Percentiles rank a stretch among this genome's conserved stretches.
These are phyloP conservation scores for Coprinopsis cinerea DNA, from an alignment of 768 basidiomycete species.

Conservation along the genomic window DNA sequence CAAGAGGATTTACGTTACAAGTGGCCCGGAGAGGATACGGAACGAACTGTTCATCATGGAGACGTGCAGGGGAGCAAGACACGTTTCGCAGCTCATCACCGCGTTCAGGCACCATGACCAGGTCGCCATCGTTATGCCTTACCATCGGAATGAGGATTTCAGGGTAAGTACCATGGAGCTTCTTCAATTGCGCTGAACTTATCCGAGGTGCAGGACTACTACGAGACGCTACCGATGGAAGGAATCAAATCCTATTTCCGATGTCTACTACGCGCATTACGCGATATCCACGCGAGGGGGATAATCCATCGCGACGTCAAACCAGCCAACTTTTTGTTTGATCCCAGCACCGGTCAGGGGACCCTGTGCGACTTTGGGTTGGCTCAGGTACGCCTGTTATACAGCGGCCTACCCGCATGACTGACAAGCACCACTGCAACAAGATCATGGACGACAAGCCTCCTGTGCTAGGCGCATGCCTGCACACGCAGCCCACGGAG, in stretches of 20 bases:
- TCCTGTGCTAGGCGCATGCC: conserved; percentile 52
- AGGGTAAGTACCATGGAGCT: conserved; percentile 58
- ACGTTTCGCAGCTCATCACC: conserved; percentile 89
- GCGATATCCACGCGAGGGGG: conserved; percentile 78
- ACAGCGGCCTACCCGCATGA: not conserved
- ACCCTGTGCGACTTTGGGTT: conserved; percentile 93
- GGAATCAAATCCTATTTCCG: conserved; percentile 84
- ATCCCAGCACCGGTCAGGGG: conserved; percentile 76
- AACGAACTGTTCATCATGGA: conserved; percentile 93
- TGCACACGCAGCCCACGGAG: conserved; percentile 65
- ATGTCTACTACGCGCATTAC: conserved; percentile 84
- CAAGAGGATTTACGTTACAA: conserved; percentile 96
- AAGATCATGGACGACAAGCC: conserved; percentile 43
- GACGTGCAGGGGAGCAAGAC: conserved; percentile 75
- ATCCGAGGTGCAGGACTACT: conserved; percentile 57
- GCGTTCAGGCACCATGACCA: conserved; percentile 91
- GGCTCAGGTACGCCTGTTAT: conserved; percentile 74
- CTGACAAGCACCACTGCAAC: conserved; percentile 19
- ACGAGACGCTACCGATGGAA: conserved; percentile 61
- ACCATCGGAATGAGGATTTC: conserved; percentile 89
- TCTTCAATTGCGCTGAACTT: not conserved
- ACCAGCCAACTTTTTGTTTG: conserved; percentile 95
- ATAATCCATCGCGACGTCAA: conserved; percentile 98
- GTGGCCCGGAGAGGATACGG: conserved; percentile 83
- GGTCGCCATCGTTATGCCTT: conserved; percentile 91